Evolutionary conservation across 306 rosid genomes (phyloP), one percentile per base, ranked within the genome.

Genomic region (Prinsepia uniflora): DNA sequence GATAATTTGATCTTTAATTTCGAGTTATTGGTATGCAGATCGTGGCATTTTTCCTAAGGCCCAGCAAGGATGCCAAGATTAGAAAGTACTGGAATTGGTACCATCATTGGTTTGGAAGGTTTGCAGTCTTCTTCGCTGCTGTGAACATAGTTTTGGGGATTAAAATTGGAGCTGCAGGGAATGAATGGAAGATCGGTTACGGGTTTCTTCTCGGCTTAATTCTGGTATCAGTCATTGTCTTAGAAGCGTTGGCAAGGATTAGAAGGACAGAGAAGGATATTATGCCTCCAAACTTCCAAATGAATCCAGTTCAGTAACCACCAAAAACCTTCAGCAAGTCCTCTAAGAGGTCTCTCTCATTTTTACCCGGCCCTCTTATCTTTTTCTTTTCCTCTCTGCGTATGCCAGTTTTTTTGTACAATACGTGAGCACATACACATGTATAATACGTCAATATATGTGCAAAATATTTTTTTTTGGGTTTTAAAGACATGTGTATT

Each of bases 71-170:
- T 13, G 81, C 92, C 9, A 91, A 89, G 90, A 49, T 78, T 56
- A 86, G 99, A 11, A 85, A 73, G 71, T 75, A 84, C 69, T 95
- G 97, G 99, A 95, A 95, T 62, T 81, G 88, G 96, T 95, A 95
- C 77, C 99, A 95, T 65, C 68, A 84, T 70, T 95, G 96, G 91
- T 74, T 86, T 78, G 99, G 99, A 80, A 95, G 99, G 80, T 48
- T 91, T 78, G 96, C 96, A 22, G 83, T 95, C 59, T 87, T 95
- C 76, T 95, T 91, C 75, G 97, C 87, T 78, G 85, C 96, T 20
- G 52, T 95, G 86, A 95, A 95, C 88, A 85, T 95, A 78, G 81
- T 91, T 59, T 45, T 95, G 84, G 99, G 97, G 66, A 85, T 95
- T 78, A 80, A 81, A 75, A 84, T 90, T 67, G 96, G 96, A 18